A percentile compares a stretch with the other conserved stretches of the same genome.
Conservation (phyloP, 2,329 filamentous ascomycete species). For the Talaromyces sp. region DNA sequence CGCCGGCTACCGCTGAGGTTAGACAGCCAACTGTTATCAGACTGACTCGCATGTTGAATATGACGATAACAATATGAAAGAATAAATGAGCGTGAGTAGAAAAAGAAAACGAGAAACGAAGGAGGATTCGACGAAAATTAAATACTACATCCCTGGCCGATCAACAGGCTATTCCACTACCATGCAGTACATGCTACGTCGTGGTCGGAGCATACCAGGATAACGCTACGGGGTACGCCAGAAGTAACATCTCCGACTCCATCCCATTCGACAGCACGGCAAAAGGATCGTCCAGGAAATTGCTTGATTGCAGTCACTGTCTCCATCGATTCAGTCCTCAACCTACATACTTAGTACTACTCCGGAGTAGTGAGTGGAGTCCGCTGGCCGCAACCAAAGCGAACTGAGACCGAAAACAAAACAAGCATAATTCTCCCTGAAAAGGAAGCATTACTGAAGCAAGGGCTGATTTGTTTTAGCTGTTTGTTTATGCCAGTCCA, state of each 20-base stretch:
- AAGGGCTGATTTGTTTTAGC: not conserved
- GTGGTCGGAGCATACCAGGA: constrained; percentile 1
- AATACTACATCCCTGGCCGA: constrained; percentile 12
- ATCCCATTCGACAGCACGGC: not conserved
- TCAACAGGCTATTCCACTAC: not conserved
- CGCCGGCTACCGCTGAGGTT: constrained; percentile 40
- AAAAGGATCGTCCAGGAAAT: not conserved
- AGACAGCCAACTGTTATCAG: constrained; percentile 30
- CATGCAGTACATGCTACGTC: not conserved
- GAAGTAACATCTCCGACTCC: not conserved
- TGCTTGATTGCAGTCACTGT: not conserved
- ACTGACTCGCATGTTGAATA: constrained; percentile 15
- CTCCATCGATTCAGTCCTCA: no score
- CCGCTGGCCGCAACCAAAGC: no score
- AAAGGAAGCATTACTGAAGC: not conserved
- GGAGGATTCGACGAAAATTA: not conserved
- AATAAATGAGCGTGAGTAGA: not conserved
- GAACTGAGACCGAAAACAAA: no score
- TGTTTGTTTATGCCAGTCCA: not conserved
- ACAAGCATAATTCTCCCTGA: no score
- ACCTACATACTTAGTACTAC: no score
- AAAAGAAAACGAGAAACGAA: not conserved
- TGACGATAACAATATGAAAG: not conserved
- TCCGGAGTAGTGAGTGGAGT: no score
- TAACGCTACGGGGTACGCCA: not conserved